These are phyloP conservation scores for Colletotrichum endophyticum DNA, from an alignment of 2,329 filamentous ascomycete species.

Conservation along the genomic window DNA sequence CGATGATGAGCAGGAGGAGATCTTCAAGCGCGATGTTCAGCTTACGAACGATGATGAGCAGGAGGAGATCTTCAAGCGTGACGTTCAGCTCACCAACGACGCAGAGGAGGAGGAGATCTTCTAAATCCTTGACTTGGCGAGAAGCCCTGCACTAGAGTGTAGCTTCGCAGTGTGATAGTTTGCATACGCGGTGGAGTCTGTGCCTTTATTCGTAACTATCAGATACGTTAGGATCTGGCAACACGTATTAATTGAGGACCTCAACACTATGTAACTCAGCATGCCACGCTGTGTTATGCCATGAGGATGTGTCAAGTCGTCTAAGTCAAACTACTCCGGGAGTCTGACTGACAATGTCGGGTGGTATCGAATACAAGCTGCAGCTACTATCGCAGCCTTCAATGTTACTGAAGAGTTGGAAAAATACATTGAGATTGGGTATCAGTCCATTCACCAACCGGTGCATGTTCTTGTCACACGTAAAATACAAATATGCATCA, in stretches of 20 bases:
- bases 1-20: neutral
- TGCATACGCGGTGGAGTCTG: neutral
- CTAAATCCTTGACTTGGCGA: neutral
- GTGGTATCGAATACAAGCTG: neutral
- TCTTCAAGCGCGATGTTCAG: neutral
- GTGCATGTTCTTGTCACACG: rapidly evolving
- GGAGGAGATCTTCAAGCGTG: neutral
- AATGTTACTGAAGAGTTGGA: rapidly evolving
- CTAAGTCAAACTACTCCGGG: neutral
- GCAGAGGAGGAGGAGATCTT: neutral
- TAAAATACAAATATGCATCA: neutral
- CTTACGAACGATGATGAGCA: neutral
- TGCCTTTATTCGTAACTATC: neutral
- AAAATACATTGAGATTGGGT: neutral
- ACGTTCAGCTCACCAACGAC: neutral
- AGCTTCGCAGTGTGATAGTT: neutral
- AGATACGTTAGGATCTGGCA: neutral
- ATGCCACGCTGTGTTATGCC: neutral
- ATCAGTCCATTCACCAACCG: neutral
- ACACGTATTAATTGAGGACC: neutral
- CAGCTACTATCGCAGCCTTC: neutral
- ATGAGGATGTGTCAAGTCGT: neutral
- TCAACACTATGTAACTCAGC: neutral
- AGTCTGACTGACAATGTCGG: neutral
- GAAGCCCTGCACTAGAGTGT: neutral